phyloP scores from a whole-genome alignment of 164 flowering plant species.

The Stephania cephalantha region DNA sequence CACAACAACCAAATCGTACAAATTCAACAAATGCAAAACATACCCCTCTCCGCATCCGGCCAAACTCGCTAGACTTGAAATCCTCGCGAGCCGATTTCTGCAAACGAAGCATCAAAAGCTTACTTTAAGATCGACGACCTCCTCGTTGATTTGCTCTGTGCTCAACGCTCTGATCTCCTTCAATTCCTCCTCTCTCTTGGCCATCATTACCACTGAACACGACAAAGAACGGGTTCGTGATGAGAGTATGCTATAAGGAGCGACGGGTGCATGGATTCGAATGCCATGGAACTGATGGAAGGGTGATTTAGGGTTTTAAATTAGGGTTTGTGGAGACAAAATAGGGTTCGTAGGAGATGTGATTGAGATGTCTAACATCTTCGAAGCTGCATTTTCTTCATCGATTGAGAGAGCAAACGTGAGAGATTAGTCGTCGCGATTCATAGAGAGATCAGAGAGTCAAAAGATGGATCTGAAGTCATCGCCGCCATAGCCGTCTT shows the following conservation, averaged over 20 bases:
- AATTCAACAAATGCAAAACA: no score
- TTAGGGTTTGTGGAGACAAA: slow-evolving; percentile 15
- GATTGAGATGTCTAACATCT: slow-evolving; percentile 37
- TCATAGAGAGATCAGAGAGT: no score
- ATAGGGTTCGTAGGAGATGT: slow-evolving; percentile 28
- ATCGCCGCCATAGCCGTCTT: no score
- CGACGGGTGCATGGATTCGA: slow-evolving; percentile 23
- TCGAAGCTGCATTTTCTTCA: neutral
- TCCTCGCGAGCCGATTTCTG: slow-evolving; percentile 73
- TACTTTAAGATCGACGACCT: slow-evolving; percentile 80
- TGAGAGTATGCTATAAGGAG: slow-evolving; percentile 17
- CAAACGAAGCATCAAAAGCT: slow-evolving; percentile 83
- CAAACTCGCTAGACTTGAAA: slow-evolving; percentile 86
- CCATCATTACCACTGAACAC: slow-evolving; percentile 63
- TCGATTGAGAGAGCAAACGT: no score
- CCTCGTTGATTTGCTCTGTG: slow-evolving; percentile 81
- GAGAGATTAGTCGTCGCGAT: no score
- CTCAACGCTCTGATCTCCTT: slow-evolving; percentile 70
- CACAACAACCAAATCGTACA: no score
- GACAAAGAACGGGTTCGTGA: slow-evolving; percentile 5
- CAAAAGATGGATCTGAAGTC: no score
- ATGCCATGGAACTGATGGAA: slow-evolving; percentile 64
- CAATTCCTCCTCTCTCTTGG: slow-evolving; percentile 76
- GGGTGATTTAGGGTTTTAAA: slow-evolving; percentile 26
- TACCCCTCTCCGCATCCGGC: slow-evolving; percentile 92